phyloP scores from a whole-genome alignment of 2,329 filamentous ascomycete genomes.

The Trichoderma aggressivum region DNA sequence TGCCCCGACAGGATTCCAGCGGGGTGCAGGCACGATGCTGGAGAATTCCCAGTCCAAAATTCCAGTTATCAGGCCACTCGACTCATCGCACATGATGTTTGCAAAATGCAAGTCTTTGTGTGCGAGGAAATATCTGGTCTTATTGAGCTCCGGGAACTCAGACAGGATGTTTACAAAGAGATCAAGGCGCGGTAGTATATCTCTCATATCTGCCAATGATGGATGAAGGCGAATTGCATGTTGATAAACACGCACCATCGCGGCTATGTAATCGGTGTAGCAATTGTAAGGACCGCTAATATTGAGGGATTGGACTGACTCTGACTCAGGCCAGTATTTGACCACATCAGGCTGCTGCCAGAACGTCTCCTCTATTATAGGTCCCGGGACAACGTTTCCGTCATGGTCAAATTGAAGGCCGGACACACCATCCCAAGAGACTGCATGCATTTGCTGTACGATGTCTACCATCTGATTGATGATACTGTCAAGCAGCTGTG shows the following conservation, averaged over 20 bases:
- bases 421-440: not conserved
- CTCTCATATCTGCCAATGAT: slow-evolving; percentile 27
- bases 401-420: slow-evolving; percentile 13
- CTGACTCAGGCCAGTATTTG: slow-evolving; percentile 26
- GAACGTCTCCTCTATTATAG: slow-evolving; percentile 35
- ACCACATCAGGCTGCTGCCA: slow-evolving; percentile 34
- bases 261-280: slow-evolving; percentile 29
- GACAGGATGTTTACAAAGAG: not conserved
- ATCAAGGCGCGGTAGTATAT: slow-evolving; percentile 26
- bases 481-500: not conserved
- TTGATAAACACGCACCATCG: slow-evolving; percentile 28
- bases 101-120: not conserved
- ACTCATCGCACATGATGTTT: not conserved
- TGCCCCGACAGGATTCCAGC: slow-evolving; percentile 35
- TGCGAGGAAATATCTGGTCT: not conserved
- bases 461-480: not conserved
- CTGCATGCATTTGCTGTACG: not conserved
- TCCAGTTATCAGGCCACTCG: not conserved
- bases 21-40: slow-evolving; percentile 17
- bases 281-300: slow-evolving; percentile 26
- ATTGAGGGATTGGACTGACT: slow-evolving; percentile 28
- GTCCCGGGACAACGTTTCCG: slow-evolving; percentile 24
- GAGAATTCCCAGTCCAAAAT: not conserved
- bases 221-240: slow-evolving; percentile 28
- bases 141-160: not conserved